These are phyloP conservation scores for Calocybe gangraenosa DNA, from an alignment of 768 basidiomycete genomes.

Conservation along the genomic window DNA sequence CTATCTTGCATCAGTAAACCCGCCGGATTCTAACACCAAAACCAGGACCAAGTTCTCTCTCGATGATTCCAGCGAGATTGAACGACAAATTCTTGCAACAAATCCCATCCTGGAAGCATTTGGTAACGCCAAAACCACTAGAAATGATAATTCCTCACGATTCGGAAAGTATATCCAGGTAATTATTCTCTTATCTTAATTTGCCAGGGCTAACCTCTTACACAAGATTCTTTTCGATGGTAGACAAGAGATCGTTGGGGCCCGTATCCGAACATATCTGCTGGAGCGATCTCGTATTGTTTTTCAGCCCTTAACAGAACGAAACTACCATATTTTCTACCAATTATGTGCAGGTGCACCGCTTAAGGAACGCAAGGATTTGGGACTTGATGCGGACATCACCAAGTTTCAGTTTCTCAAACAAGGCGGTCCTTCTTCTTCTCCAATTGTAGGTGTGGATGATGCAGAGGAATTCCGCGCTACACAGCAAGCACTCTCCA, in stretches of 20 bases:
- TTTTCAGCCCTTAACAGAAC: constrained; percentile 93
- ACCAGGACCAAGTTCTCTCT: constrained; percentile 66
- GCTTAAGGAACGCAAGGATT: constrained; percentile 90
- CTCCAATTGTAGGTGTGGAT: constrained; percentile 88
- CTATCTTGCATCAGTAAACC: constrained; percentile 97
- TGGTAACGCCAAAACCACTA: constrained; percentile 98
- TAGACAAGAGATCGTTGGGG: constrained; percentile 94
- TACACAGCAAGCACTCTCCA: constrained; percentile 93
- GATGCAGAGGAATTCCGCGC: constrained; percentile 92
- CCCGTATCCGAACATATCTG: constrained; percentile 97
- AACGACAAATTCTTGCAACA: constrained; percentile 96
- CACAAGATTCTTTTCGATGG: constrained; percentile 92
- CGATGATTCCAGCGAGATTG: constrained; percentile 91
- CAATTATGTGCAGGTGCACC: constrained; percentile 97
- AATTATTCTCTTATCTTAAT: constrained; percentile 16
- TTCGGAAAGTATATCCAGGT: constrained; percentile 99
- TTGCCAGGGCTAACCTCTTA: constrained; percentile 3
- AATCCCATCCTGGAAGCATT: constrained; percentile 99
- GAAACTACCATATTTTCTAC: constrained; percentile 99
- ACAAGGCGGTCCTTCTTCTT: constrained; percentile 87
- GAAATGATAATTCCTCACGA: constrained; percentile 98
- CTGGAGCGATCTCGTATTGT: constrained; percentile 96
- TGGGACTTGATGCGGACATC: constrained; percentile 83
- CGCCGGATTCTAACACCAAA: constrained; percentile 58
- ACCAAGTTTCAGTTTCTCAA: constrained; percentile 88